Base-by-base conservation (phyloP, 2,329 filamentous ascomycete species). In the Zalaria obscura region DNA sequence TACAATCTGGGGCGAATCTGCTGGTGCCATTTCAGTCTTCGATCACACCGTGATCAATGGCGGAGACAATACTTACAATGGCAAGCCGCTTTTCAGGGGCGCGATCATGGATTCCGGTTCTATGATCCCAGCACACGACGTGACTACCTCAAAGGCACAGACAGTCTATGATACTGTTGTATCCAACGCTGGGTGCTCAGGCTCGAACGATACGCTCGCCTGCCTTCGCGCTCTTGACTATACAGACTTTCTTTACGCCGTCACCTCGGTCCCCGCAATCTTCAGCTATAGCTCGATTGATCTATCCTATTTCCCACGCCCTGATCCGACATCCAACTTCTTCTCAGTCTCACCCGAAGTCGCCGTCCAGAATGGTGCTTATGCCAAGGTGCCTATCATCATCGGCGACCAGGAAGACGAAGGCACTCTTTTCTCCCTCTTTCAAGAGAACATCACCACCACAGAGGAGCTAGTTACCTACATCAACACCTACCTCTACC, bases 371-470 rank as follows among this genome's bases (percentile, higher is more conserved):
- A 51, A 56, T 0, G 75, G 78, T 9, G 67, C 68, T 46, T 78
- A 75, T 47, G 69, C 75, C 5, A 66, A 68, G 8, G 70, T 80
- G 0, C 76, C 76, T 2, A 70, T 79, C 54, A 79, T 80, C 42
- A 71, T 82, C 33, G 82, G 83, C 35, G 73, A 85, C 53, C 80
- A 86, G 58, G 82, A 88, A 63, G 83, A 89, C 53, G 83, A 89
- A 58, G 82, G 83, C 11, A 86, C 83, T 0, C 59, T 88, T 2
- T 86, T 88, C 55, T 67, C 77, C 4, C 65, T 88, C 29, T 78
- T 80, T 56, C 80, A 83, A 48, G 55, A 60, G 28, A 84, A 87
- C 55, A 63, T 88, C 39, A 82, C 74, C 6, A 80, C 69, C 1
- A 75, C 69, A 0, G 60, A 61, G 1, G 60, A 75, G 4, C 50